A percentile compares a stretch with the other conserved stretches of the same genome.
Evolutionary conservation across 1,139 yeast genomes (phyloP).

Genomic region (Yamadazyma songkhlaensis): DNA sequence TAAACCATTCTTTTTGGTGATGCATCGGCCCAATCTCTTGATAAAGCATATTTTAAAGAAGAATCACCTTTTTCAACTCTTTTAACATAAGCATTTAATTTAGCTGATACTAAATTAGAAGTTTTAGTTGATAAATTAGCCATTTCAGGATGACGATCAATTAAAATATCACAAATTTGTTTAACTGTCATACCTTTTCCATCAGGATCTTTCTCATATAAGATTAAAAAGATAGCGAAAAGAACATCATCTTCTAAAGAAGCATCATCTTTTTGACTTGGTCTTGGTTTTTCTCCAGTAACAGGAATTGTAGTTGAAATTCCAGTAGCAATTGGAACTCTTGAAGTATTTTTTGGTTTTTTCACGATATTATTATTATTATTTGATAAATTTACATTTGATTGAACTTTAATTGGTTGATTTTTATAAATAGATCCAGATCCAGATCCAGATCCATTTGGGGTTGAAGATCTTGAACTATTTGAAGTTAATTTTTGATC

Average conservation of each 20-base stretch:
- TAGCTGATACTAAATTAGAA: slow-evolving; percentile 78
- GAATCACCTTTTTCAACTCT: slow-evolving; percentile 80
- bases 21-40: slow-evolving; percentile 88
- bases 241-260: slow-evolving; percentile 75
- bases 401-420: slow-evolving; percentile 1
- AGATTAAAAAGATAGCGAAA: slow-evolving; percentile 67
- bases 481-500: slow-evolving; percentile 19
- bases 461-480: slow-evolving; percentile 31
- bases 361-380: slow-evolving; percentile 11
- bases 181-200: slow-evolving; percentile 83
- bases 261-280: slow-evolving; percentile 56
- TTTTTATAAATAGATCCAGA: slow-evolving; percentile 4
- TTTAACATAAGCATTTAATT: slow-evolving; percentile 78
- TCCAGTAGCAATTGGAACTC: slow-evolving; percentile 63
- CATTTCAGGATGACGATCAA: slow-evolving; percentile 77
- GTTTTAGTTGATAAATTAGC: slow-evolving; percentile 74
- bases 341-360: slow-evolving; percentile 37
- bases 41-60: slow-evolving; percentile 65
- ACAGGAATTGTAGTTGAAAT: slow-evolving; percentile 77
- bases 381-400: neutral
- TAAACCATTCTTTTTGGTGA: slow-evolving; percentile 87
- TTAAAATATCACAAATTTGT: slow-evolving; percentile 72
- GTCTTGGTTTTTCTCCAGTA: slow-evolving; percentile 75
- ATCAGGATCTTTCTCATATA: slow-evolving; percentile 63
- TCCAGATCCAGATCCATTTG: slow-evolving; percentile 14